Conservation (phyloP, 1,284 basidiomycete species). For the Ceratobasidium papillatum region DNA sequence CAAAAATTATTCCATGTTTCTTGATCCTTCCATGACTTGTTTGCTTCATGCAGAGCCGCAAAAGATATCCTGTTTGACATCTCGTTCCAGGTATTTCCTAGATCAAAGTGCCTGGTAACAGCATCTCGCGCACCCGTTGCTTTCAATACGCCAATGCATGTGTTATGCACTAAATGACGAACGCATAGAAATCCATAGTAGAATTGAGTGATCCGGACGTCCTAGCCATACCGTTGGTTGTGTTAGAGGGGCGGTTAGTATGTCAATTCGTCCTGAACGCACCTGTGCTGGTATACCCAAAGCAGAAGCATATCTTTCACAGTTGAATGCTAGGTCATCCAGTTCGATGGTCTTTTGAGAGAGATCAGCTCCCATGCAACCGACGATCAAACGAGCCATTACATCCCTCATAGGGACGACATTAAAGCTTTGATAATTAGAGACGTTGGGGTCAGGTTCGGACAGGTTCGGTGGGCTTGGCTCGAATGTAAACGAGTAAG, state of each 20-base stretch:
- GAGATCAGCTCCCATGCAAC: too few relatives aligned
- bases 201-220: background rate
- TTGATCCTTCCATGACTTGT: too few relatives aligned
- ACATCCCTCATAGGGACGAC: background rate
- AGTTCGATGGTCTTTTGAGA: too few relatives aligned
- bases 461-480: background rate
- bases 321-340: too few relatives aligned
- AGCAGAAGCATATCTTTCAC: too few relatives aligned
- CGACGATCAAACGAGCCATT: background rate
- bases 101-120: background rate
- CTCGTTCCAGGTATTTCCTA: background rate
- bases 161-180: slow-evolving; percentile 10
- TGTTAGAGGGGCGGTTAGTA: too few relatives aligned
- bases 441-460: background rate
- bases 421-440: background rate
- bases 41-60: background rate
- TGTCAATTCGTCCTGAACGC: too few relatives aligned
- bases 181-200: slow-evolving; percentile 18
- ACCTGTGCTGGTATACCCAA: too few relatives aligned
- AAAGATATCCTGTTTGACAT: background rate
- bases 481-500: background rate
- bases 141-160: background rate
- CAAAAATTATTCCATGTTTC: background rate
- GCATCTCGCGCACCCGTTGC: background rate
- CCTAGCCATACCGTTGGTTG: background rate